Evolutionary conservation across 495 filamentous ascomycete species (phyloP), one percentile per base, ranked within the genome.

Genomic region (Stereocaulon alpinum): DNA sequence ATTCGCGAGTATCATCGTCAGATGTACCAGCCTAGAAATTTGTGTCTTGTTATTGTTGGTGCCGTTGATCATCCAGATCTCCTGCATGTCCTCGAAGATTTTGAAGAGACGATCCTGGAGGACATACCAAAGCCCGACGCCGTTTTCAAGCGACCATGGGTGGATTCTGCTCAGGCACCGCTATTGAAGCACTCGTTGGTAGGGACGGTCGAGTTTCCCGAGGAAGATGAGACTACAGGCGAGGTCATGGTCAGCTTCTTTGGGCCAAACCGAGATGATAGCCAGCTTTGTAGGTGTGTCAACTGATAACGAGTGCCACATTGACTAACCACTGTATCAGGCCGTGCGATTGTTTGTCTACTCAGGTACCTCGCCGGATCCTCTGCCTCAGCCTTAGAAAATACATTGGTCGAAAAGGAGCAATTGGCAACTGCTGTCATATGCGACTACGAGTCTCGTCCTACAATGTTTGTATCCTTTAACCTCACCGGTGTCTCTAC

Each of bases 11-110:
- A 96, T 71, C 93, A 99, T 69, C 84, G 84, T 55, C 86, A 91
- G 57, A 99, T 99, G 94, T 99, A 99, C 66, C 92, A 96, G 66
- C 93, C 94, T 9, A 94, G 89, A 67, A 99, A 99, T 67, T 72
- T 99, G 62, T 95, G 92, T 63, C 69, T 97, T 55, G 77, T 96
- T 40, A 81, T 99, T 53, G 84, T 92, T 52, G 93, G 93, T 55
- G 91, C 95, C 67, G 86, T 94, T 14, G 83, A 95, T 65, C 90
- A 96, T 71, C 72, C 77, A 0, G 74, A 94, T 67, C 79, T 99
- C 51, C 73, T 97, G 44, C 72, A 82, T 3, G 87, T 89, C 47
- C 69, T 99, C 61, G 90, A 95, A 61, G 75, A 83, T 22, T 97
- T 97, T 69, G 93, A 99, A 71, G 85, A 87, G 60, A 85, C 83